A percentile compares a stretch with the other conserved stretches of the same genome.
Conservation (phyloP, 345 rosid genomes). For the Brassica rapa region DNA sequence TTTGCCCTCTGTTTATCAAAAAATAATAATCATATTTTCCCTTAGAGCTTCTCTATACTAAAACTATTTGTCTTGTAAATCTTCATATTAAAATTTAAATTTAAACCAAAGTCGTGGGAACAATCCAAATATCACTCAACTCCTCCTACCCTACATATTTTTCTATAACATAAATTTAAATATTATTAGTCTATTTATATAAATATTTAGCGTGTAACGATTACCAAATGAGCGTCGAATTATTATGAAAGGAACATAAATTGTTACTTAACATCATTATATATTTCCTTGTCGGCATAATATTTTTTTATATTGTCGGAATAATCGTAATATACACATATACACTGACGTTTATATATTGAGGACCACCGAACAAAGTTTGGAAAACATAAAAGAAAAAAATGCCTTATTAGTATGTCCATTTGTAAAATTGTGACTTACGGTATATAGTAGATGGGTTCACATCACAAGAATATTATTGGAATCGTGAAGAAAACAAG, state of each 20-base stretch:
- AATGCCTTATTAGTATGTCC: neutral
- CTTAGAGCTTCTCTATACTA: neutral
- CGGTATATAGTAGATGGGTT: conserved; percentile 27
- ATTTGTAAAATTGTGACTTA: conserved; percentile 9
- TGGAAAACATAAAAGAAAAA: neutral
- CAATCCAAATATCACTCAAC: conserved; percentile 38
- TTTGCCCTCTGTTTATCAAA: neutral
- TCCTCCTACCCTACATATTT: conserved; percentile 28
- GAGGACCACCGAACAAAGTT: conserved; percentile 24
- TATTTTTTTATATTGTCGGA: neutral
- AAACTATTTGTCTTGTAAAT: conserved; percentile 1
- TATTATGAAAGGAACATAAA: conserved; percentile 38
- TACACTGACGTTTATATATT: conserved; percentile 20
- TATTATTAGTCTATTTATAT: neutral
- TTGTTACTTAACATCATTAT: conserved; percentile 6
- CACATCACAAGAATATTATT: conserved; percentile 35
- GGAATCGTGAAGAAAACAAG: conserved; percentile 41
- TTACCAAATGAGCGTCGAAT: conserved; percentile 25
- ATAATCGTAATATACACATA: neutral
- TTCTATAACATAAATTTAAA: conserved; percentile 1
- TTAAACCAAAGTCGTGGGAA: conserved; percentile 39
- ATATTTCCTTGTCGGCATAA: conserved; percentile 19
- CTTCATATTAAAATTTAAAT: neutral
- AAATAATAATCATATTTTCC: neutral
- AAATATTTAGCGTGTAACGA: conserved; percentile 21